Base-by-base conservation (phyloP, 2,329 filamentous ascomycete genomes). In the Colletotrichum musicola region DNA sequence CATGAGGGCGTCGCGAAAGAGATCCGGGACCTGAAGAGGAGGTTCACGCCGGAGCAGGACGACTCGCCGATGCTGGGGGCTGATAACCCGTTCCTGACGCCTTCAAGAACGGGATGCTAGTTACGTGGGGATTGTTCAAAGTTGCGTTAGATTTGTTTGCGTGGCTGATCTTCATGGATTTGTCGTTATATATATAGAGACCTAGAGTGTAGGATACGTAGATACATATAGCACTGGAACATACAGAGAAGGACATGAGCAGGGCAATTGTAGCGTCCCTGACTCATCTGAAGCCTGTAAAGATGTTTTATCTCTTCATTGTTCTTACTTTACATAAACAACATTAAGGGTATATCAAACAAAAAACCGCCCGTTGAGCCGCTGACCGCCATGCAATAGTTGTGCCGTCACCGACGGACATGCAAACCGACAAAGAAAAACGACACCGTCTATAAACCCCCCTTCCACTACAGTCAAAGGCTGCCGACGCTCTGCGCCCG, bases 291-390 rank as follows among this genome's bases (percentile, higher is more conserved):
- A 25, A 25, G 22, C 4, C 1, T 4, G 22, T 3, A 4, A 25
- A 25, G 22, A 25, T 25, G 22, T 25, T 4, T 25, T 4, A 25
- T 25, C 22, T 25, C 22, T 40, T n/a, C 40, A 42, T 42, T 13
- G 13, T 13, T 42, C 13, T n/a, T 42, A 47, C 10, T 46, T 47
- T 51, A 20, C 44, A 22, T 42, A 14, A 25, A 40, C 13, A 7
- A 62, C 58, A 62, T 47, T 49, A 62, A 55, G 63, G 58, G 63
- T 66, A 62, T 66, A 66, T 42, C 10, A 30, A 66, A 47, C 9
- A 66, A 66, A 54, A 49, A 14, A 55, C 50, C 58, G 50, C 58
- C 42, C 50, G 35, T 4, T 49, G 25, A 57, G 18, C 16, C 38
- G 55, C 55, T 57, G 18, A 49, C 63, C 62, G 6, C 42, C 16